Evolutionary conservation across 257 asterid species (phyloP).

Genomic region (Ligustrum vulgare): DNA sequence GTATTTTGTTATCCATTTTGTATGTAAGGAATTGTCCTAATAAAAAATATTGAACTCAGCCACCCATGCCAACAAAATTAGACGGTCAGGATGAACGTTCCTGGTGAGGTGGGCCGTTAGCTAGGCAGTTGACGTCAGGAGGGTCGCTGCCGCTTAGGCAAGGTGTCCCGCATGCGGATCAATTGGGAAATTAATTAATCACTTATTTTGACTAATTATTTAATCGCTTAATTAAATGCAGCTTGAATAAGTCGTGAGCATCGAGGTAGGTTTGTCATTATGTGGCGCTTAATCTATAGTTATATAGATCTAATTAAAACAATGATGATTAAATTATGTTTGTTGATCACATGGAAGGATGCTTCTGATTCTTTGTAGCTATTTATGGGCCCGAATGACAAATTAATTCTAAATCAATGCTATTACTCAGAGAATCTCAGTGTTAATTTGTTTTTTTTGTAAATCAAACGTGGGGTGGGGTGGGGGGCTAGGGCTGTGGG

Average conservation of each 20-base stretch:
- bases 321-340: constrained; percentile 21
- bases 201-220: neutral
- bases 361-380: constrained; percentile 25
- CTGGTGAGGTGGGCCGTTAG: neutral
- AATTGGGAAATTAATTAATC: neutral
- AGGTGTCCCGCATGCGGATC: neutral
- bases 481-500: neutral
- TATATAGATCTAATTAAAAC: neutral
- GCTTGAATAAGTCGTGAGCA: neutral
- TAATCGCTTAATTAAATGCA: neutral
- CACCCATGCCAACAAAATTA: neutral
- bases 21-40: too few species aligned
- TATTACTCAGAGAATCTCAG: constrained; percentile 32
- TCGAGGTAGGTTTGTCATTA: constrained; percentile 2
- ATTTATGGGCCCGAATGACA: constrained; percentile 15
- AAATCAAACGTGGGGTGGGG: neutral
- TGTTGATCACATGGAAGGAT: constrained; percentile 36
- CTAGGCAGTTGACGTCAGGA: constrained; percentile 5
- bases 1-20: too few species aligned
- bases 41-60: neutral
- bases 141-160: neutral
- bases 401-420: constrained; percentile 5
- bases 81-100: neutral
- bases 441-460: constrained; percentile 24
- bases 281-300: neutral